Evolutionary conservation across 805 yeast species (phyloP).

Genomic region (Grigorovia jiainica): DNA sequence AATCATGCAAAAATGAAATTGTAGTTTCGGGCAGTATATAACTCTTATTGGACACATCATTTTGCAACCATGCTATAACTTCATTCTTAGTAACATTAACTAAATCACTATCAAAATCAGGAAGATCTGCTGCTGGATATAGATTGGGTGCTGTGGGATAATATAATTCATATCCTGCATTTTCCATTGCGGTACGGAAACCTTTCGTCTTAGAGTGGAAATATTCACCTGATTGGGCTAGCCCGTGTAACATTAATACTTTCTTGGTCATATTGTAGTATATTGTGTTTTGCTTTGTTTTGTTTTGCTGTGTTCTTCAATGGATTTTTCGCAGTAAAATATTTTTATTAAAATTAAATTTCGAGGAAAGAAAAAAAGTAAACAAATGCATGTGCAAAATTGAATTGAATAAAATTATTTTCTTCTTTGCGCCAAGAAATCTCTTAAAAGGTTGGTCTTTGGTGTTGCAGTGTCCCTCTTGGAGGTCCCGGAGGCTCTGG

Average conservation of each 20-base stretch:
- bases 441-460: slow-evolving; percentile 23
- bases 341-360: too few relatives aligned
- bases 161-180: slow-evolving; percentile 51
- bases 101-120: slow-evolving; percentile 36
- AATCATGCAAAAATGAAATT: slow-evolving; percentile 34
- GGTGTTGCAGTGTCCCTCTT: slow-evolving; percentile 18
- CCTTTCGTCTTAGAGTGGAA: slow-evolving; percentile 84
- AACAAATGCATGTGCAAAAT: too few relatives aligned
- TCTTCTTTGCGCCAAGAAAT: slow-evolving; percentile 21
- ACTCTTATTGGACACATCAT: slow-evolving; percentile 32
- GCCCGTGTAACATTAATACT: slow-evolving; percentile 82
- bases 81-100: slow-evolving; percentile 15
- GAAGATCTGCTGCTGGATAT: slow-evolving; percentile 53
- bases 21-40: slow-evolving; percentile 30
- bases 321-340: too few relatives aligned
- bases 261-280: slow-evolving; percentile 28
- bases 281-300: background rate
- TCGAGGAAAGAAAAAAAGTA: too few relatives aligned
- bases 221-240: slow-evolving; percentile 70
- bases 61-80: slow-evolving; percentile 60
- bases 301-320: background rate
- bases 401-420: too few relatives aligned
- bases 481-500: slow-evolving; percentile 4
- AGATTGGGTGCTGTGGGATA: slow-evolving; percentile 71
- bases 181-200: slow-evolving; percentile 57